These are phyloP conservation scores for Chaetoceros tenuissimus DNA, from an alignment of 108 stramenopile species.

Conservation along the genomic window DNA sequence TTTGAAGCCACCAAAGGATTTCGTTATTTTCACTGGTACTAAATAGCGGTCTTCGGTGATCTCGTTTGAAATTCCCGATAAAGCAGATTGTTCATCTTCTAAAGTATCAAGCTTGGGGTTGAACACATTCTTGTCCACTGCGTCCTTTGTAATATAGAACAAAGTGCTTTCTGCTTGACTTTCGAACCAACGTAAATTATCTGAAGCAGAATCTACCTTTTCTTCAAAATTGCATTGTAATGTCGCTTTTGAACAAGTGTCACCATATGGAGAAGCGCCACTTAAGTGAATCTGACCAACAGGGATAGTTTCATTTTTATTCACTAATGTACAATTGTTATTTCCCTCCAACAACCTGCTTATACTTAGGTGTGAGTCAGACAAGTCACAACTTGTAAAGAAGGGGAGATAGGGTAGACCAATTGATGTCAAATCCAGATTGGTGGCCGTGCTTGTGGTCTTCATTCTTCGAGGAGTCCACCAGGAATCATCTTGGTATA, in stretches of 20 bases:
- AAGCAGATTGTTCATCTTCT: slow-evolving; percentile 21
- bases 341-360: slow-evolving; percentile 75
- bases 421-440: slow-evolving; percentile 26
- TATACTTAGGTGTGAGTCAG: slow-evolving; percentile 54
- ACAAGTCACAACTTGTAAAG: slow-evolving; percentile 74
- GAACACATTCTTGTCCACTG: slow-evolving; percentile 15
- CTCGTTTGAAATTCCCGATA: too few species aligned
- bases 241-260: slow-evolving; percentile 19
- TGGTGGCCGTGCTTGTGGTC: not conserved
- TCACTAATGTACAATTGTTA: slow-evolving; percentile 40
- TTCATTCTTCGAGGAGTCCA: not conserved
- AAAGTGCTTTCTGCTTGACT: slow-evolving; percentile 27
- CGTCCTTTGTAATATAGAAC: slow-evolving; percentile 59
- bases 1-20: slow-evolving; percentile 30
- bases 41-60: slow-evolving; percentile 46
- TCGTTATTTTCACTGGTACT: slow-evolving; percentile 52
- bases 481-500: too few species aligned
- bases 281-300: slow-evolving; percentile 38
- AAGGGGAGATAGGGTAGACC: slow-evolving; percentile 72
- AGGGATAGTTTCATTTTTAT: slow-evolving; percentile 21
- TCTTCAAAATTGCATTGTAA: slow-evolving; percentile 75
- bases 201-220: slow-evolving; percentile 24
- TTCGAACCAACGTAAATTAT: slow-evolving; percentile 70
- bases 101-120: slow-evolving; percentile 12
- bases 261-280: slow-evolving; percentile 13